These are phyloP conservation scores for Globisporangium nunn DNA, from an alignment of 352 stramenopile species.

Conservation along the genomic window DNA sequence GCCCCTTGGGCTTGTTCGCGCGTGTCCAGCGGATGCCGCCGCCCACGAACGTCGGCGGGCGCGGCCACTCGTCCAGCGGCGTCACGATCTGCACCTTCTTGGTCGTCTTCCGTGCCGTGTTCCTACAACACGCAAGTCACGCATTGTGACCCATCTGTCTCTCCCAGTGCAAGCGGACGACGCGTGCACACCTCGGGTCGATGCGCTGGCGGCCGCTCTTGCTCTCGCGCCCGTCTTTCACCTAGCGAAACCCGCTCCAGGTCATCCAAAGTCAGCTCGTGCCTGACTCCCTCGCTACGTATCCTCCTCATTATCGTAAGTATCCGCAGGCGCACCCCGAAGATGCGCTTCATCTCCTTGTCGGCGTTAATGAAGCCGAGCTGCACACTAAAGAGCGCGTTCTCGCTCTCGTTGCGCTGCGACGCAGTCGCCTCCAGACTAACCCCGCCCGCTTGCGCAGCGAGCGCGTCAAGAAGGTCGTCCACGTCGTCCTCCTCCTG, in stretches of 20 bases:
- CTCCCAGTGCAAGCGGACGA: not conserved
- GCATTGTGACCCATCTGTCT: not conserved
- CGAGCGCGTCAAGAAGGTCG: conserved; percentile 57
- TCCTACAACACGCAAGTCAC: conserved; percentile 21
- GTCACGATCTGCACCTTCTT: conserved; percentile 78
- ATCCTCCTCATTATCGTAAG: too few relatives aligned
- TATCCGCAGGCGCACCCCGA: conserved; percentile 34
- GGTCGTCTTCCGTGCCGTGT: conserved; percentile 40
- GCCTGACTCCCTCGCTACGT: not conserved
- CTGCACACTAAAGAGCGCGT: conserved; percentile 59
- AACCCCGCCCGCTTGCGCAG: conserved; percentile 31
- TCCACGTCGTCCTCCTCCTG: conserved; percentile 45
- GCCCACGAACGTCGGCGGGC: conserved; percentile 80
- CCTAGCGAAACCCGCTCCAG: conserved; percentile 21
- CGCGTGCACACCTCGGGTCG: conserved; percentile 36
- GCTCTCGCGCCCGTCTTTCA: conserved; percentile 51
- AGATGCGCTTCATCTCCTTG: conserved; percentile 87
- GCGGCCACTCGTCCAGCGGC: conserved; percentile 74
- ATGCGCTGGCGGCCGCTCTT: conserved; percentile 33
- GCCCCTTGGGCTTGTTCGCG: conserved; percentile 61
- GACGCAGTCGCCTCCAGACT: conserved; percentile 22
- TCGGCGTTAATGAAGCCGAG: conserved; percentile 76
- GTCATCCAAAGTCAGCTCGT: not conserved
- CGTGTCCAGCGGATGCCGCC: conserved; percentile 82
- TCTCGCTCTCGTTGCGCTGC: conserved; percentile 33